These are phyloP conservation scores for Cetradonia linearis DNA, from an alignment of 495 filamentous ascomycete genomes.

Conservation along the genomic window DNA sequence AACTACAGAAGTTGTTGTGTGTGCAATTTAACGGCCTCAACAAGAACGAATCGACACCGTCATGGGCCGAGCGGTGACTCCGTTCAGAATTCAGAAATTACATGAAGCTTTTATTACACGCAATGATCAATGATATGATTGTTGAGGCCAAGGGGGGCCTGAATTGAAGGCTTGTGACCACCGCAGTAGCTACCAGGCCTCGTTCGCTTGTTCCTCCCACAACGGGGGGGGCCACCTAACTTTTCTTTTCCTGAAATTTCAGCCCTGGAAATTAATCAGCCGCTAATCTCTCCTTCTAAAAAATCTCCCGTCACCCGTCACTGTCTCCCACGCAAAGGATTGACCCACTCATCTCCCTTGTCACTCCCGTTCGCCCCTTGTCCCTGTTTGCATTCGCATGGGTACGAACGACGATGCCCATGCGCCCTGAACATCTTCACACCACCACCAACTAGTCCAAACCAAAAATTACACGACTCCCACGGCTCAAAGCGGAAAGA, in stretches of 20 bases:
- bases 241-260: not conserved
- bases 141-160: not conserved
- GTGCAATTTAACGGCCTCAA: not conserved
- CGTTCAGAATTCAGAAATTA: not conserved
- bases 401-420: not conserved
- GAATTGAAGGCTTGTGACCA: not conserved
- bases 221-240: not conserved
- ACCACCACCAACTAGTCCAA: slow-evolving; percentile 6
- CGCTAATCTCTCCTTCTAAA: not conserved
- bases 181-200: not conserved
- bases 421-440: slow-evolving; percentile 20
- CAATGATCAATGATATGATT: not conserved
- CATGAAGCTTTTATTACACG: not conserved
- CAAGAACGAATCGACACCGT: not conserved
- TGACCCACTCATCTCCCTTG: slow-evolving; percentile 7
- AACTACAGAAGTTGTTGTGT: not conserved
- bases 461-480: slow-evolving; percentile 19
- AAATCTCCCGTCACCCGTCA: slow-evolving; percentile 1
- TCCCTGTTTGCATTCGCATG: slow-evolving; percentile 1
- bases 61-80: not conserved
- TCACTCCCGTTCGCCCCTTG: not conserved
- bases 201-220: not conserved
- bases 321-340: not conserved
- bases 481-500: slow-evolving; percentile 14
- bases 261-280: slow-evolving; percentile 7